phyloP scores from a whole-genome alignment of 371 early-diverging fungal genomes.

The Lichtheimia corymbifera region DNA sequence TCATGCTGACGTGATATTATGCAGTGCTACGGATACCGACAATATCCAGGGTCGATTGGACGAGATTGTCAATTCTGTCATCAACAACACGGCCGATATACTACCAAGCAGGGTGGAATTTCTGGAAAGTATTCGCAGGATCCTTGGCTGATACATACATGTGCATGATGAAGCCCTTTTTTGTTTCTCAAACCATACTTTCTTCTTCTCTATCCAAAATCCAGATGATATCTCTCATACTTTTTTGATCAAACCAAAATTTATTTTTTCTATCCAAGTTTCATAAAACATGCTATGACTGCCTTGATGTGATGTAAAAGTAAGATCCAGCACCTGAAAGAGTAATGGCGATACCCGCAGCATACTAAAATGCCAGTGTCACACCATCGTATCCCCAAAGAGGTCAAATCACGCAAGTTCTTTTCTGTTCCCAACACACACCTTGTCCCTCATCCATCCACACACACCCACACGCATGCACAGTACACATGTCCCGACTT shows the following conservation, averaged over 20 bases:
- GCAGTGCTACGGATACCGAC: no score
- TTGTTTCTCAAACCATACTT: no score
- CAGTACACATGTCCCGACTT: neutral
- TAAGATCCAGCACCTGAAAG: slow-evolving; percentile 3
- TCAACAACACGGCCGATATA: no score
- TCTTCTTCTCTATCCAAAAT: no score
- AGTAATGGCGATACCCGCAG: neutral
- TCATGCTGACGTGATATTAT: no score
- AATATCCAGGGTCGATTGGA: no score
- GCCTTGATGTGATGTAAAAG: neutral
- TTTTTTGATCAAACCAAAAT: neutral
- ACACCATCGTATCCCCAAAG: no score
- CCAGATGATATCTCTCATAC: neutral
- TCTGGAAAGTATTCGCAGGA: no score
- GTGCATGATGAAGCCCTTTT: no score
- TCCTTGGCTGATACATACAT: no score
- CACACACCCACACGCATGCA: neutral
- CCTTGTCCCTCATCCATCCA: neutral
- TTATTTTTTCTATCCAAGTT: neutral
- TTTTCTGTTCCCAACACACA: neutral
- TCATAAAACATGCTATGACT: neutral
- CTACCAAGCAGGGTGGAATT: no score
- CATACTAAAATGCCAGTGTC: neutral
- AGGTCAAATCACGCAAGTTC: neutral
- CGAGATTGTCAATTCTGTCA: no score